A percentile compares a stretch with the other conserved stretches of the same genome.
These are phyloP conservation scores for Candida pseudoviswanathii DNA, from an alignment of 1,139 yeast genomes.

Conservation along the genomic window DNA sequence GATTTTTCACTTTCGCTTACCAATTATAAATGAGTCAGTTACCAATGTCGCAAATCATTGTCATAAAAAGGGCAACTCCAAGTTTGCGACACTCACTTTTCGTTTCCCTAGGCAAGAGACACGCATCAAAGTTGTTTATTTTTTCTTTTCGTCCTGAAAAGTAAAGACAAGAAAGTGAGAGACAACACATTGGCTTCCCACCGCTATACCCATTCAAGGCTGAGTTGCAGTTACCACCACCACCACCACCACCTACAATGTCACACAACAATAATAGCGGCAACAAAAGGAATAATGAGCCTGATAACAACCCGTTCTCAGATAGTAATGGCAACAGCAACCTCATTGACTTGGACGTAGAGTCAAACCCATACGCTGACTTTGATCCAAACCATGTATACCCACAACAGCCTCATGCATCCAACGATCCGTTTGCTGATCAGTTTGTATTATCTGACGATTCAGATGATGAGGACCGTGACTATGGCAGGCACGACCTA, in stretches of 20 bases:
- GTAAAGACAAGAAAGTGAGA: not conserved
- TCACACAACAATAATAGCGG: not conserved
- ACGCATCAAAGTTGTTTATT: not conserved
- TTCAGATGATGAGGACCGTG: constrained; percentile 21
- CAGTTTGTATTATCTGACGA: constrained; percentile 38
- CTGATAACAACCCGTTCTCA: constrained; percentile 23
- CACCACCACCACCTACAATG: not conserved
- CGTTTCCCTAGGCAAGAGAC: not conserved
- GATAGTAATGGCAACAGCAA: constrained; percentile 21
- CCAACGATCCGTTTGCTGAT: constrained; percentile 24
- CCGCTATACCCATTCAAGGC: not conserved
- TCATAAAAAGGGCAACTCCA: not conserved
- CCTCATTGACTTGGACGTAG: constrained; percentile 36
- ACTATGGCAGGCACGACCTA: not conserved
- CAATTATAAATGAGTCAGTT: not conserved
- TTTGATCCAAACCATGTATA: constrained; percentile 15
- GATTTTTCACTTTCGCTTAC: not conserved
- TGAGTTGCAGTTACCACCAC: not conserved
- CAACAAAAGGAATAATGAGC: not conserved
- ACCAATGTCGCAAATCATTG: not conserved
- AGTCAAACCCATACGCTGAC: constrained; percentile 18
- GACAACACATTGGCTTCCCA: not conserved
- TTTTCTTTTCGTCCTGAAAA: not conserved
- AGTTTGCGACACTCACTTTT: not conserved
- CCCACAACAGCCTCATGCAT: constrained; percentile 11